Percentiles rank a stretch among this genome's conserved stretches.
These are phyloP conservation scores for Peronosclerospora sorghi DNA, from an alignment of 352 stramenopile species.

Conservation along the genomic window DNA sequence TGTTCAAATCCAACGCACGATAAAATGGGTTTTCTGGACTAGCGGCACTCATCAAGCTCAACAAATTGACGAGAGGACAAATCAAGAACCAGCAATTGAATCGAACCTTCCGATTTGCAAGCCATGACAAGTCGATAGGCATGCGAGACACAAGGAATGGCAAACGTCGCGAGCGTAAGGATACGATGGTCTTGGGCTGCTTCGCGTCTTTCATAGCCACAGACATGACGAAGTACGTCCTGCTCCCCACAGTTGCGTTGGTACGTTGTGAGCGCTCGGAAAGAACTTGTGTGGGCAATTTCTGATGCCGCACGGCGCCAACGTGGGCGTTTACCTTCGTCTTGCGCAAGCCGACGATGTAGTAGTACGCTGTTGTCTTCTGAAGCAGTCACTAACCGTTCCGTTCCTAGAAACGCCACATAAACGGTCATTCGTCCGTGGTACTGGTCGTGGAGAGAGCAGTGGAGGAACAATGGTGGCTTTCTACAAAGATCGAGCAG, in stretches of 20 bases:
- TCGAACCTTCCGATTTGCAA: conserved; percentile 67
- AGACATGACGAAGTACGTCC: conserved; percentile 40
- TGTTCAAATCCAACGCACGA: conserved; percentile 43
- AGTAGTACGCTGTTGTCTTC: conserved; percentile 82
- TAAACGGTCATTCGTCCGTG: conserved; percentile 73
- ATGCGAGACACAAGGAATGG: conserved; percentile 12
- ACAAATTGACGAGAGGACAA: conserved; percentile 15
- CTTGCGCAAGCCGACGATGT: conserved; percentile 21
- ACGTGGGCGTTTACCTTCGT: conserved; percentile 5
- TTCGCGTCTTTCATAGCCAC: conserved; percentile 40
- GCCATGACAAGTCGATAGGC: conserved; percentile 43
- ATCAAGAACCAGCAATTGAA: conserved; percentile 55
- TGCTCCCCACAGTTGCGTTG: conserved; percentile 8
- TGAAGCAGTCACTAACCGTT: conserved; percentile 49
- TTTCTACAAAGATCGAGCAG: conserved; percentile 5
- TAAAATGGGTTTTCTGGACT: conserved; percentile 73
- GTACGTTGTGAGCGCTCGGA: conserved; percentile 56
- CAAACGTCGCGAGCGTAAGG: conserved; percentile 55
- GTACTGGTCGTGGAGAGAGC: conserved; percentile 52
- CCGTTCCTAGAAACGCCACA: conserved; percentile 28
- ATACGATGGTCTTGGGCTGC: conserved; percentile 78
- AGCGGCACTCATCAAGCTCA: conserved; percentile 42
- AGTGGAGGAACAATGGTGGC: conserved; percentile 12
- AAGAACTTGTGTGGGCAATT: conserved; percentile 69
- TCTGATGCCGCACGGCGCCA: conserved; percentile 48